Conservation (phyloP, 345 rosid species). For the Tarenaya hassleriana region DNA sequence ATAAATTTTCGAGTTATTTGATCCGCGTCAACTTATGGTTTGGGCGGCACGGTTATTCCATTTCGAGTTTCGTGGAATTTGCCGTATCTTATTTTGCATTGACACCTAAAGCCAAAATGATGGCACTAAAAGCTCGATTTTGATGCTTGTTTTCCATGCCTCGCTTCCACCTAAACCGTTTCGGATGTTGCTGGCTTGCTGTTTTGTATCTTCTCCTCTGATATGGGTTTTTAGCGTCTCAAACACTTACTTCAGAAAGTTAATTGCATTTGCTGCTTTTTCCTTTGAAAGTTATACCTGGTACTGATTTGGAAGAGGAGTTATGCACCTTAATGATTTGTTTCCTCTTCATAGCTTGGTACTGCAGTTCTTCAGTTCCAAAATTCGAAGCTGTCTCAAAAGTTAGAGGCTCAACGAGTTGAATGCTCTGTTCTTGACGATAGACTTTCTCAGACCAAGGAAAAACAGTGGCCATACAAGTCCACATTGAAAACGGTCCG, state of each 20-base stretch:
- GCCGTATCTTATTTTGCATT: background rate
- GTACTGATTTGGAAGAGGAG: background rate
- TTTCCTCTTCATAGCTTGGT: slow-evolving; percentile 48
- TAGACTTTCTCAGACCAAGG: slow-evolving; percentile 45
- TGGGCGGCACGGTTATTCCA: background rate
- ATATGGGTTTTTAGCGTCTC: background rate
- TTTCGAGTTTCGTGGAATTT: too few relatives aligned
- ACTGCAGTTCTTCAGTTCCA: slow-evolving; percentile 77
- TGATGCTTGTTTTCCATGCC: too few relatives aligned
- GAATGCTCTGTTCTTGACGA: slow-evolving; percentile 62
- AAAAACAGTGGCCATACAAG: slow-evolving; percentile 49
- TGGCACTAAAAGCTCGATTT: background rate
- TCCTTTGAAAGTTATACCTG: background rate
- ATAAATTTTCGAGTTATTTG: slow-evolving; percentile 2
- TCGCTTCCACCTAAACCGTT: too few relatives aligned
- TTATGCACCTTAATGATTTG: background rate
- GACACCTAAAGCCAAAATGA: background rate
- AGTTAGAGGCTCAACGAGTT: slow-evolving; percentile 72
- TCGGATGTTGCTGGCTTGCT: background rate
- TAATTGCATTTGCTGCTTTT: background rate
- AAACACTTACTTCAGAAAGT: background rate
- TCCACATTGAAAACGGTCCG: slow-evolving; percentile 51
- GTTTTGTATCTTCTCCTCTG: background rate
- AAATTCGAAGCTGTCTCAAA: slow-evolving; percentile 81
- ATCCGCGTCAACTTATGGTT: background rate